Evolutionary conservation across 768 basidiomycete species (phyloP), one percentile per base, ranked within the genome.

Genomic region (Lanmaoa pseudosensibilis): DNA sequence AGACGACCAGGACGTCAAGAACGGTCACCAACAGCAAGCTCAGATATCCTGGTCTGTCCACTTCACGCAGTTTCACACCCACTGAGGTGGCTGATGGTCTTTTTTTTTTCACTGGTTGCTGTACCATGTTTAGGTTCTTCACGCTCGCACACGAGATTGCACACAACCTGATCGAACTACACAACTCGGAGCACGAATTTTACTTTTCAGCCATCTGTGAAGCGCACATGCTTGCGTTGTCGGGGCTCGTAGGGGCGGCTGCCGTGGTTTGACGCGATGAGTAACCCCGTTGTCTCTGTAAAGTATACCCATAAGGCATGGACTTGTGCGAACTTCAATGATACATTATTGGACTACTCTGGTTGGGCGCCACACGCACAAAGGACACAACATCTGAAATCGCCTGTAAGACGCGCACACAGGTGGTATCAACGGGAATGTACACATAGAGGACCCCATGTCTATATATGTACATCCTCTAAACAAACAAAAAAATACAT

Each of bases 111-210:
- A 7, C 30, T 25, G 51, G 33, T 4, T 13, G 7, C 50, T 38
- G 13, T 25, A 10, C 5, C 5, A 12, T 41, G 32, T 13, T 30
- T 15, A 64, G 90, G 90, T 99, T 88, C 72, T 92, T 95, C 65
- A 87, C 90, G 1, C 79, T 97, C 15, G 94, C 95, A 0, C 96
- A 97, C 69, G 94, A 94, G 67, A 90, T 94, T 61, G 92, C 92
- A 10, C 94, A 98, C 72, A 98, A 96, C 66, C 76, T 97, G 2
- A 87, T 95, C 16, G 79, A 85, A 40, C 82, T 84, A 0, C 95
- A 97, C 65, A 94, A 96, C 69, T 86, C 91, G 1, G 88, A 94
- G 66, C 94, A 96, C 61, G 92, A 94, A 60, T 98, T 97, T 71
- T 97, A 92, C 71, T 94, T 96, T 65, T 92, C 92, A 30, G 86